A percentile compares a stretch with the other conserved stretches of the same genome.
phyloP scores from a whole-genome alignment of 2,329 filamentous ascomycete species.

The Alternaria consortialis region DNA sequence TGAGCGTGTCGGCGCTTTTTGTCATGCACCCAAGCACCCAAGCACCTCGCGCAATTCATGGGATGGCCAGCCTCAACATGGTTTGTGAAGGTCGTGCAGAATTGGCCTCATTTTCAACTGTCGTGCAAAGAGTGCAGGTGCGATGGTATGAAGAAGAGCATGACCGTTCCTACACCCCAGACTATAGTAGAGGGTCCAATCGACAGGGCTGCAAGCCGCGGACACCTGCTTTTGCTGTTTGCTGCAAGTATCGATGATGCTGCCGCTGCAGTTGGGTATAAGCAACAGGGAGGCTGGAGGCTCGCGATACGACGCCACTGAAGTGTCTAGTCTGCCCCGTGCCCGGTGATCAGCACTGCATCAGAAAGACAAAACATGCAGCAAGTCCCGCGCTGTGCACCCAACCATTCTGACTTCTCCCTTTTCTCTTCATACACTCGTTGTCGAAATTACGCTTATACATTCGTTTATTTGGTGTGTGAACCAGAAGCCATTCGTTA shows the following conservation, averaged over 20 bases:
- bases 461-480: conserved; percentile 20
- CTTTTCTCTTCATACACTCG: conserved; percentile 36
- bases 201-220: conserved; percentile 4
- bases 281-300: conserved; percentile 12
- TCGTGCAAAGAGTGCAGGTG: conserved; percentile 27
- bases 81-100: not conserved
- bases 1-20: conserved; percentile 21
- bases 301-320: conserved; percentile 22
- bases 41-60: conserved; percentile 1
- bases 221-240: conserved; percentile 12
- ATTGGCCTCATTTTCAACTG: not conserved
- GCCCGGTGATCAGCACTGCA: conserved; percentile 41
- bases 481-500: conserved; percentile 10
- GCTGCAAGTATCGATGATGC: not conserved
- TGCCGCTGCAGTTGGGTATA: conserved; percentile 3
- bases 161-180: not conserved
- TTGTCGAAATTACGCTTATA: conserved; percentile 23
- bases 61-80: not conserved
- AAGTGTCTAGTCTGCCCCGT: conserved; percentile 39
- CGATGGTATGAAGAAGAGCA: conserved; percentile 8
- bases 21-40: not conserved
- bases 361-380: conserved; percentile 35
- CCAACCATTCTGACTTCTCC: conserved; percentile 22
- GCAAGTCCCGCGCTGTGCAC: conserved; percentile 25
- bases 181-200: not conserved